A percentile compares a stretch with the other conserved stretches of the same genome.
These are phyloP conservation scores for Ambrosia hybrid DNA, from an alignment of 140 eudicot genomes.

Conservation along the genomic window DNA sequence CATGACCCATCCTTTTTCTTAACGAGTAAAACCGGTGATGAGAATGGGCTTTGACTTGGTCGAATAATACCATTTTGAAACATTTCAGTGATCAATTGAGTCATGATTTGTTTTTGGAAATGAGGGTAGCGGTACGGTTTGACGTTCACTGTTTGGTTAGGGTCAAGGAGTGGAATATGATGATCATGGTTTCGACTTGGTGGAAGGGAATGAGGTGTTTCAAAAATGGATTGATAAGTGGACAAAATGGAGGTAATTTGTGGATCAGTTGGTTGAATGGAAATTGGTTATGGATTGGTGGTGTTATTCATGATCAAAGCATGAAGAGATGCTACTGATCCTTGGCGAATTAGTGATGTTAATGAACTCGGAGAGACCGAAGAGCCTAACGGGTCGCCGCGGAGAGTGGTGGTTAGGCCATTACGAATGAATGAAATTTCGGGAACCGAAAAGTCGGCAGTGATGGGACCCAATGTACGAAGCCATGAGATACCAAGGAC, in stretches of 20 bases:
- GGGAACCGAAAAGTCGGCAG: neutral
- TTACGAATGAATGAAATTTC: neutral
- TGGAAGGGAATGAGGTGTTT: neutral
- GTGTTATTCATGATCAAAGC: neutral
- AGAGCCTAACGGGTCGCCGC: neutral
- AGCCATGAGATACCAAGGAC: neutral
- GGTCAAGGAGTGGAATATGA: neutral
- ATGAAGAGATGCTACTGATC: neutral
- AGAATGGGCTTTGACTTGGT: neutral
- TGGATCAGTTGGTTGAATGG: neutral
- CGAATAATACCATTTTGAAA: neutral
- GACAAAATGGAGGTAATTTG: neutral
- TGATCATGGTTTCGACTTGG: neutral
- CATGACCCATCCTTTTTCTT: too few species aligned
- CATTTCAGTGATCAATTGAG: neutral
- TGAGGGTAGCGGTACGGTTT: neutral
- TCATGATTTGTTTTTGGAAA: slow-evolving; percentile 7
- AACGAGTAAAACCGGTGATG: too few species aligned
- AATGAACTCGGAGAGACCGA: neutral
- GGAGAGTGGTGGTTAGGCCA: neutral
- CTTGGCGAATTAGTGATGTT: neutral
- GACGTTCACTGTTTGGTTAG: neutral
- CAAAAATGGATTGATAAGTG: too few species aligned
- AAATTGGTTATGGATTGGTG: too few species aligned
- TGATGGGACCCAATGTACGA: neutral